Conservation (phyloP, 768 basidiomycete species). For the Galerina sulciceps region DNA sequence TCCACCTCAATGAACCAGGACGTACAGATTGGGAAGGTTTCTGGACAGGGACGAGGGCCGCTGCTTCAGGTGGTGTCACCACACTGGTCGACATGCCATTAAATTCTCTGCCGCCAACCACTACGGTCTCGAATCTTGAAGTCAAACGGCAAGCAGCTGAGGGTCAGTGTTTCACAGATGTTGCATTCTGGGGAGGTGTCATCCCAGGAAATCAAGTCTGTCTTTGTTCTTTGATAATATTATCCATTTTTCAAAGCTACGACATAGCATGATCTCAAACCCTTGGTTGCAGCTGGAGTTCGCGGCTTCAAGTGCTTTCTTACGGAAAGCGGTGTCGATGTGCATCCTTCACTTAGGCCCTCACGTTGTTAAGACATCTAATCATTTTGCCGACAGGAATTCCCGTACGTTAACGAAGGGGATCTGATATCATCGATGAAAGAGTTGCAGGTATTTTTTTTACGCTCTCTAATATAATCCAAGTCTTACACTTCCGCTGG, state of each 20-base stretch:
- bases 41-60: conserved; percentile 87
- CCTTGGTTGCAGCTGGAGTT: conserved; percentile 80
- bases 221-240: background rate
- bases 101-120: conserved; percentile 96
- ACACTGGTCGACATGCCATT: conserved; percentile 98
- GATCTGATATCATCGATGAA: conserved; percentile 76
- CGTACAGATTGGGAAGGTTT: conserved; percentile 96
- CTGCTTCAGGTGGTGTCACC: conserved; percentile 92
- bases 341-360: conserved; percentile 32
- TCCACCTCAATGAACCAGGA: conserved; percentile 94
- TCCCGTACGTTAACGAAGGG: conserved; percentile 78
- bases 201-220: conserved; percentile 88
- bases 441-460: conserved; percentile 63
- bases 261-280: conserved; percentile 67
- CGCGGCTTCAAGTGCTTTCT: conserved; percentile 98
- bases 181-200: conserved; percentile 95
- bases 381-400: conserved; percentile 65
- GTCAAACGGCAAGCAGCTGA: conserved; percentile 72
- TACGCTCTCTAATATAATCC: conserved; percentile 3
- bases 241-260: background rate
- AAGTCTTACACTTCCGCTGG: background rate
- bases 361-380: background rate
- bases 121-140: conserved; percentile 76
- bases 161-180: conserved; percentile 78
- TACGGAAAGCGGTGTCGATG: conserved; percentile 95